phyloP scores from a whole-genome alignment of 169 alveolate genomes.

The Plasmodium inui region DNA sequence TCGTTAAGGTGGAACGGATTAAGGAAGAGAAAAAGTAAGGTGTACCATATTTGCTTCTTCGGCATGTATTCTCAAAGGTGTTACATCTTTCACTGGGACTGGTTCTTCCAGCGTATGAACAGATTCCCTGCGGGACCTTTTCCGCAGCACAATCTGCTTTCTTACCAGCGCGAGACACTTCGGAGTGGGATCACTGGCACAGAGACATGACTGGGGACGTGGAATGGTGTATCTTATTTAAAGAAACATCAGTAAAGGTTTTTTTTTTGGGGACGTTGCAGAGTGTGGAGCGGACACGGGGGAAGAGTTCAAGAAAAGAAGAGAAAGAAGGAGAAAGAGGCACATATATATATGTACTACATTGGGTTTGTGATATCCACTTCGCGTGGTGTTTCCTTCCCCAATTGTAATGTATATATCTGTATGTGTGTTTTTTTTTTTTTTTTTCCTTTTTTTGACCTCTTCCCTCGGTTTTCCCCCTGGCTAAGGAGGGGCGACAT shows the following conservation, averaged over 20 bases:
- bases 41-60: constrained; percentile 12
- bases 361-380: no score
- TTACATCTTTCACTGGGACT: neutral
- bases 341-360: neutral
- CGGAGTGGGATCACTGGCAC: neutral
- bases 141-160: neutral
- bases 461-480: neutral
- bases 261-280: neutral
- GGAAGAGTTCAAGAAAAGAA: neutral
- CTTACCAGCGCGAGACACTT: neutral
- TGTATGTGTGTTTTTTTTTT: no score
- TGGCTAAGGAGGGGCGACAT: neutral
- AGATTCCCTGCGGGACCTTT: neutral
- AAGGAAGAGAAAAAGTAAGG: constrained; percentile 79
- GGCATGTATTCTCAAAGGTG: neutral
- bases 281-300: neutral
- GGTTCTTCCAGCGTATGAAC: neutral
- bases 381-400: no score
- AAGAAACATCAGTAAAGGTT: neutral
- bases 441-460: neutral
- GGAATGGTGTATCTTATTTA: constrained; percentile 18
- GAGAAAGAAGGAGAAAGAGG: neutral
- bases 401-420: neutral
- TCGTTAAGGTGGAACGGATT: constrained; percentile 91
- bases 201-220: neutral